phyloP scores from a whole-genome alignment of 345 rosid genomes.

The Atalantia buxifolia region DNA sequence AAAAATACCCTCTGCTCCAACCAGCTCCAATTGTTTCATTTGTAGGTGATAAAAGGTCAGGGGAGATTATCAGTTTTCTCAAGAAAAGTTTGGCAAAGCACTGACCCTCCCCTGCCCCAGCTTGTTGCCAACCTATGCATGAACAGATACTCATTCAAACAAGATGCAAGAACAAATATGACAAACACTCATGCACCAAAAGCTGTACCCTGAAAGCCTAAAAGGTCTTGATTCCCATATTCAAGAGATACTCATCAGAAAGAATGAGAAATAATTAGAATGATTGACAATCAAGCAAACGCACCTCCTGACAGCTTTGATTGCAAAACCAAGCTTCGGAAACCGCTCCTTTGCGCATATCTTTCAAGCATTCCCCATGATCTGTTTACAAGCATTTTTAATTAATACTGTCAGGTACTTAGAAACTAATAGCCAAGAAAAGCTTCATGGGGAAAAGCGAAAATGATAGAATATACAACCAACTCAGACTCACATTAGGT shows the following conservation, averaged over 20 bases:
- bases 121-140: neutral
- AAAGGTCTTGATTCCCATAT: neutral
- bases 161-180: neutral
- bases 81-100: neutral
- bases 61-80: neutral
- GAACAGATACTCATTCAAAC: neutral
- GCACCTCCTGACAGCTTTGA: conserved; percentile 71
- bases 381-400: conserved; percentile 42
- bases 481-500: neutral
- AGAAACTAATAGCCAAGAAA: conserved; percentile 10
- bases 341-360: conserved; percentile 30
- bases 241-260: conserved; percentile 5
- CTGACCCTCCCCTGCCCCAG: neutral
- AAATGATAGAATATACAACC: neutral
- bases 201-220: neutral
- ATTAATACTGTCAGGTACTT: conserved; percentile 9
- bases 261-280: neutral
- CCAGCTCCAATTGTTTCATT: neutral
- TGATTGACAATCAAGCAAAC: conserved; percentile 6
- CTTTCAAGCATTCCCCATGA: conserved; percentile 64
- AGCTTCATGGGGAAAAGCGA: neutral
- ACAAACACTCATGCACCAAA: conserved; percentile 9
- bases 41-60: neutral
- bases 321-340: conserved; percentile 69
- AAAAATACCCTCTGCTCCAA: neutral